Evolutionary conservation across 2,329 filamentous ascomycete species (phyloP), one percentile per base, ranked within the genome.

Genomic region (Piedraia hortae): DNA sequence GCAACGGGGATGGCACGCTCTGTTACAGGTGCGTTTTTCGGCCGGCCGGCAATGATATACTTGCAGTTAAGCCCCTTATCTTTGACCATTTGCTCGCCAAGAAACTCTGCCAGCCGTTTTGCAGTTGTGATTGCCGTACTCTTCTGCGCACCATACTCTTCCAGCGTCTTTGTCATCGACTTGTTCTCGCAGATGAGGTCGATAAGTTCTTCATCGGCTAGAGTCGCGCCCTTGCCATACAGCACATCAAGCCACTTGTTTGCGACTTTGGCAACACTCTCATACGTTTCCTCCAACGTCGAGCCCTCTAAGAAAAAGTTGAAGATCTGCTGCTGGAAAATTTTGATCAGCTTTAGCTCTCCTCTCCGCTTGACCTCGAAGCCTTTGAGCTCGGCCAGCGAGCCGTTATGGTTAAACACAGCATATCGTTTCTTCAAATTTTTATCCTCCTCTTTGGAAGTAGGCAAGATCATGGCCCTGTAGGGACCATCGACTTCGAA

Each of bases 131-230:
- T 97, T n/a, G 85, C 90, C 1, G 85, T 97, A 1, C 82, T 93
- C 43, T 99, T 97, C 37, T 97, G 88, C 5, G 51, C 53, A 10
- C 80, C 85, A 33, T 99, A 99, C 46, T 99, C 88, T 33, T 91
- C 82, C 2, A 99, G 53, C 0, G 85, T 88, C 49, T 97, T 97
- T 10, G 68, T 61, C 85, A 99, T 97, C 51, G 65, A 93, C 51
- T 88, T 70, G 50, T 99, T 99, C 45, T 99, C 85, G 21, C 78
- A 91, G 64, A 99, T 97, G n/a, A 99, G 67, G 37, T 97, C 82
- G 45, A 97, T 93, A 18, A 99, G 60, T 41, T 97, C 85, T 42
- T 93, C 82, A 34, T 99, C 82, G 0, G 82, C 80, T 8, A 99
- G 53, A 1, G 80, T 93, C 3, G 69, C 59, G 9, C 88, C 85